Base-by-base conservation (phyloP, 306 rosid genomes). In the Vigna mungo region DNA sequence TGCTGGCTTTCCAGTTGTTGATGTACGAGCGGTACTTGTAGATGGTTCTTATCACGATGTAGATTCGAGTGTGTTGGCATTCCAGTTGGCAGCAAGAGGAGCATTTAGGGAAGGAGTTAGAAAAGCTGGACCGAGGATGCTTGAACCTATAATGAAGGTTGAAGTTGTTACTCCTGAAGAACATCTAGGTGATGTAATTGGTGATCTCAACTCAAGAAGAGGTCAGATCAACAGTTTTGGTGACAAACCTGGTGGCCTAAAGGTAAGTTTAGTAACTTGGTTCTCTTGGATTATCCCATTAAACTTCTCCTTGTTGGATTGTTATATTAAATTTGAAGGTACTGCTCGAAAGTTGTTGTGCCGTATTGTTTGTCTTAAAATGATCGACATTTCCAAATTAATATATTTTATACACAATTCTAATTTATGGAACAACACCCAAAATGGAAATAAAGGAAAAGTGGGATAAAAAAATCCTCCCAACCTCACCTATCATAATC, bases 141-240 rank as follows among this genome's bases (percentile, higher is more conserved):
- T 95, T 39, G 99, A 95, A 78, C 99, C 99, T 6, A 60, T 92
- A 37, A 95, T 95, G 97, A 92, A 87, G 78, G 99, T 95, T 25
- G 99, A 95, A 81, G 99, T 95, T 75, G 90, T 95, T 71, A 95
- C 99, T 5, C 97, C 97, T 16, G 97, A 95, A 81, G 97, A 95
- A 74, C 99, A 95, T 85, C 84, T 95, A 25, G 97, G 99, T 67
- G 99, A 95, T 71, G 99, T 95, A 17, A 95, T 95, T 41, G 99
- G 97, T 64, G 97, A 95, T 87, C 97, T 95, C 68, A 95, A 95
- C 90, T 95, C 99, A 5, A 89, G 99, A 86, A 92, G 99, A 92
- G 99, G 97, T 0, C 97, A 90, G 79, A 95, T 95, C 87, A 95
- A 95, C 88, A 90, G 84, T 83, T 95, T 95, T 67, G 88, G 91